Evolutionary conservation across 352 stramenopile genomes (phyloP).

Genomic region (Saprolegnia parasitica): DNA sequence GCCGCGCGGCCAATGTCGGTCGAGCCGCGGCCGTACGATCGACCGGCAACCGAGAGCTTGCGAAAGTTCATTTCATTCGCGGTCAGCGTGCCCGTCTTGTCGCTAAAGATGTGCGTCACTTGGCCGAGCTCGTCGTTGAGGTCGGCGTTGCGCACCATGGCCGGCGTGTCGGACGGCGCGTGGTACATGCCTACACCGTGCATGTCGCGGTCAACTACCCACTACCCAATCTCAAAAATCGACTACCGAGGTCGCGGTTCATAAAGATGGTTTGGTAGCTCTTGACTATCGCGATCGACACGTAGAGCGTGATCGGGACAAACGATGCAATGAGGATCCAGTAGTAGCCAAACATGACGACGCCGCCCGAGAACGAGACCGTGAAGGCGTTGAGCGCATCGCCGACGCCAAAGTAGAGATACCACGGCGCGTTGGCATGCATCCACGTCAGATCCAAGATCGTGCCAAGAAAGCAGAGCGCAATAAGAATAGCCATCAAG

Average conservation of each 20-base stretch:
- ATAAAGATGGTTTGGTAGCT: constrained; percentile 84
- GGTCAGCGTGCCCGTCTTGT: constrained; percentile 83
- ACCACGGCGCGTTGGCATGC: constrained; percentile 52
- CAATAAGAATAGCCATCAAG: constrained; percentile 63
- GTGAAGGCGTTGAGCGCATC: constrained; percentile 55
- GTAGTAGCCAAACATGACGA: constrained; percentile 82
- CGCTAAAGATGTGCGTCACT: constrained; percentile 85
- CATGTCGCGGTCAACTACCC: constrained; percentile 32
- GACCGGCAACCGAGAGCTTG: constrained; percentile 80
- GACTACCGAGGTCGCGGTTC: constrained; percentile 76
- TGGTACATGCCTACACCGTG: constrained; percentile 73
- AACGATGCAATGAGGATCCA: constrained; percentile 87
- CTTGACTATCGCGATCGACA: constrained; percentile 84
- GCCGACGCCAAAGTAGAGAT: constrained; percentile 51
- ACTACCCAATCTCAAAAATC: neutral
- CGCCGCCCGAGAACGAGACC: constrained; percentile 59
- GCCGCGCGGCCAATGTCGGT: constrained; percentile 81
- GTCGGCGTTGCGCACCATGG: constrained; percentile 76
- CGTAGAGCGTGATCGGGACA: constrained; percentile 85
- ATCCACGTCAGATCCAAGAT: constrained; percentile 71
- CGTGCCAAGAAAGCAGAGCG: constrained; percentile 66
- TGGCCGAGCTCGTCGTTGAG: constrained; percentile 84
- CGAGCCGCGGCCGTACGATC: constrained; percentile 75
- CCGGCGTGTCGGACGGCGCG: constrained; percentile 65
- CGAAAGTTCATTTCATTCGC: constrained; percentile 87